These are phyloP conservation scores for Cyberlindnera subsufficiens DNA, from an alignment of 805 yeast genomes.

Conservation along the genomic window DNA sequence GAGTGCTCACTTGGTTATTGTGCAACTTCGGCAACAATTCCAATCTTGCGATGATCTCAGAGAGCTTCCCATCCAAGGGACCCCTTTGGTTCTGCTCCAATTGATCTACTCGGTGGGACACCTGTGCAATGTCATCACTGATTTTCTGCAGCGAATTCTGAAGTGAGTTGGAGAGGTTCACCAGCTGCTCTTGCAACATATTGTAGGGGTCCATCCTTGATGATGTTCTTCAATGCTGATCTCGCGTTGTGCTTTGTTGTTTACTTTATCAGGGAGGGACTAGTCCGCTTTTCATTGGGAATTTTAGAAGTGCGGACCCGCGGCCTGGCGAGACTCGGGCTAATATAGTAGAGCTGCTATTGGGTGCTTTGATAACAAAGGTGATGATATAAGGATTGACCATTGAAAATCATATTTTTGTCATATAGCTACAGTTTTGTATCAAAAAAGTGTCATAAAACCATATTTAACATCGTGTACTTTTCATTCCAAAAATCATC, in stretches of 20 bases:
- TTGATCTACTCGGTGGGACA: conserved; percentile 16
- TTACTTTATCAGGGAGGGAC: not conserved
- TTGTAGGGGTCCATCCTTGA: conserved; percentile 20
- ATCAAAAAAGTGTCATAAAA: no score
- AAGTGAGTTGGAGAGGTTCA: conserved; percentile 13
- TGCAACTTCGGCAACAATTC: conserved; percentile 17
- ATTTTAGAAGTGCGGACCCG: no score
- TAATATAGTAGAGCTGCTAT: no score
- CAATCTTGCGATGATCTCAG: conserved; percentile 6
- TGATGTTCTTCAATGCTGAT: not conserved
- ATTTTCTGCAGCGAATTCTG: conserved; percentile 14
- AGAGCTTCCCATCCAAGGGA: conserved; percentile 7
- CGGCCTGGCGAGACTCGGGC: no score
- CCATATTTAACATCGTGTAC: not conserved
- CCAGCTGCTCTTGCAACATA: conserved; percentile 21
- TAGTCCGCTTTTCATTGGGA: no score
- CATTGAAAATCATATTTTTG: no score
- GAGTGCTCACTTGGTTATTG: conserved; percentile 12
- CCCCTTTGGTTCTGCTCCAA: conserved; percentile 16
- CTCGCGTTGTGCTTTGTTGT: not conserved
- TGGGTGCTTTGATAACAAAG: no score
- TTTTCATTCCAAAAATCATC: not conserved
- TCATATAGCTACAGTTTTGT: no score
- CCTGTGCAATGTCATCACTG: conserved; percentile 14
- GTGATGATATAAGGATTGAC: no score